phyloP scores from a whole-genome alignment of 768 basidiomycete species.

The Tylopilus balloui region DNA sequence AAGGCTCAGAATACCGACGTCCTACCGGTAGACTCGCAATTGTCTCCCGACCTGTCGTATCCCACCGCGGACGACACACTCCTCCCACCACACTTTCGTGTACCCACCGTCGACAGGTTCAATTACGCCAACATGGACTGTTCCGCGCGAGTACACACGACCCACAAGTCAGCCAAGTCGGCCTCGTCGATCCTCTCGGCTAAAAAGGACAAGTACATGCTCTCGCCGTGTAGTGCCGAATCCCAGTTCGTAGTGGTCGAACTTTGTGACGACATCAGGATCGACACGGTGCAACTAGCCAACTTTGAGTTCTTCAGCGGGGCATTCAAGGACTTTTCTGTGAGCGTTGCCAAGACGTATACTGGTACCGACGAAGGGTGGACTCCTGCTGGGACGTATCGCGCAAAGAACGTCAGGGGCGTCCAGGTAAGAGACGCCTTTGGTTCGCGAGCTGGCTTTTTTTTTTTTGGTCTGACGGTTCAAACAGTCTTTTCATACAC shows the following conservation, averaged over 20 bases:
- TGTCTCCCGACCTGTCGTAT: slow-evolving; percentile 13
- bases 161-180: slow-evolving; percentile 80
- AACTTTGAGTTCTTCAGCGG: slow-evolving; percentile 99
- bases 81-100: slow-evolving; percentile 58
- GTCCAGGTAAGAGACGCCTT: slow-evolving; percentile 66
- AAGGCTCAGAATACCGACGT: slow-evolving; percentile 3
- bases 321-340: slow-evolving; percentile 86
- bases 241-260: slow-evolving; percentile 87
- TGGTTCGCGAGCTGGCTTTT: neutral
- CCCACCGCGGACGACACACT: slow-evolving; percentile 17
- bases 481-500: slow-evolving; percentile 70
- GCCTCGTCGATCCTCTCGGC: slow-evolving; percentile 78
- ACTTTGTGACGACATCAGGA: slow-evolving; percentile 94
- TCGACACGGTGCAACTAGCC: slow-evolving; percentile 93
- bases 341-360: slow-evolving; percentile 84
- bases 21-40: slow-evolving; percentile 4
- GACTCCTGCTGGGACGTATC: slow-evolving; percentile 71
- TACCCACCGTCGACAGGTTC: slow-evolving; percentile 82
- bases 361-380: slow-evolving; percentile 57
- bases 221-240: slow-evolving; percentile 72
- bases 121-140: slow-evolving; percentile 95
- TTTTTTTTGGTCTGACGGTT: neutral
- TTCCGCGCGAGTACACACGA: slow-evolving; percentile 83
- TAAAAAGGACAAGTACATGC: slow-evolving; percentile 95
- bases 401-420: slow-evolving; percentile 86